Base-by-base conservation (phyloP, 352 stramenopile genomes). In the Stramenopiles sp. region DNA sequence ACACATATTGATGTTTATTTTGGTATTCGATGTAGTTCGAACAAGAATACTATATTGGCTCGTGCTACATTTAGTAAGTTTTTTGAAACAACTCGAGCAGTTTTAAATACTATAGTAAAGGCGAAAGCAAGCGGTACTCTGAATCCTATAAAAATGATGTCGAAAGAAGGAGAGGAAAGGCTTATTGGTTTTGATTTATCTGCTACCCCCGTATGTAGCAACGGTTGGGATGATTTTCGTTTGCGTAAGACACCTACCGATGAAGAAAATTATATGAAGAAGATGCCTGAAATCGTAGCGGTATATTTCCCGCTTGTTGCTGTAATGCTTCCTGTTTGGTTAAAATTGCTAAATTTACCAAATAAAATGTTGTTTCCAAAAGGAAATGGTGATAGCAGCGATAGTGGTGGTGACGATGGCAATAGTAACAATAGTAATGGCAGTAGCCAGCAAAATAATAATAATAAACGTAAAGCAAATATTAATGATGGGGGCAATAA, bases 261-360 rank as follows among this genome's bases (percentile, higher is more conserved):
- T 13, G 38, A 13, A 53, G 13, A 53, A 53, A 53, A 53, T 13
- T 53, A 53, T 53, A 53, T 13, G 13, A 13, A 53, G 4, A 4
- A 53, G 38, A 4, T 13, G 13, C 38, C 38, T 4, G 4, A 13
- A 4, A 92, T 94, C 83, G 91, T 87, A 63, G 88, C 87, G 23
- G 88, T 93, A 32, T 98, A 97, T 84, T 98, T 99, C 78, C 95
- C 95, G 32, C 86, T 99, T 13, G 87, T 98, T 31, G 91, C 92
- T 23, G 86, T 93, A 79, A 83, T 99, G 33, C 79, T 99, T 76
- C 93, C 92, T 38, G 93, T 94, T 80, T 99, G 95, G 95, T 53
- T 53, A 53, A 53, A 53, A 13, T 13, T 53, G 13, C 38, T 53
- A 4, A 13, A 53, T 53, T 53, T 53, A 13, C 38, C 4, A 13